Percentiles rank a stretch among this genome's conserved stretches.
phyloP scores from a whole-genome alignment of 345 rosid species.

The Linum trigynum region DNA sequence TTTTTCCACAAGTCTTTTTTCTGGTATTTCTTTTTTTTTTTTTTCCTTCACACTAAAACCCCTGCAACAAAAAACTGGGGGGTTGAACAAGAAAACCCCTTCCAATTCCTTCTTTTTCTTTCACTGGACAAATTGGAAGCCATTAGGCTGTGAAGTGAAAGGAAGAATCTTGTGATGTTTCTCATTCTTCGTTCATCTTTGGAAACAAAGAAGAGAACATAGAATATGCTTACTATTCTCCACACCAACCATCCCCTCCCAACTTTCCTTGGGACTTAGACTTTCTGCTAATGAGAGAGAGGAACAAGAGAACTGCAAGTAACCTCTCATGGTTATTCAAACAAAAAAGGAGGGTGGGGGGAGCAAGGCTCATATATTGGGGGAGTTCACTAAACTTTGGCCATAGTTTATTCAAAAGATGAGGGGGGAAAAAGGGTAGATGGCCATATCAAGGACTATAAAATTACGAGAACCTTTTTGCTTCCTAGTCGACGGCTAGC shows the following conservation, averaged over 20 bases:
- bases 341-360: conserved; percentile 20
- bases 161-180: conserved; percentile 17
- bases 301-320: conserved; percentile 21
- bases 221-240: conserved; percentile 19
- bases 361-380: conserved; percentile 14
- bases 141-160: conserved; percentile 16
- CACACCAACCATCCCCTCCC: not conserved
- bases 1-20: conserved; percentile 14
- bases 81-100: conserved; percentile 23
- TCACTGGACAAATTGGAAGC: conserved; percentile 20
- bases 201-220: conserved; percentile 20
- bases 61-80: conserved; percentile 20
- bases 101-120: conserved; percentile 16
- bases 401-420: conserved; percentile 29
- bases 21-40: conserved; percentile 5
- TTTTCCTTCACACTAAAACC: conserved; percentile 29
- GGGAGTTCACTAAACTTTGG: conserved; percentile 24
- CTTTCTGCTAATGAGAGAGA: conserved; percentile 13
- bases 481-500: conserved; percentile 26
- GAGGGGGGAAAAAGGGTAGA: conserved; percentile 12
- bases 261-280: too few relatives aligned
- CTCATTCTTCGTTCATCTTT: conserved; percentile 9
- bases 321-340: conserved; percentile 28
- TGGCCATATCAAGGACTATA: conserved; percentile 18
- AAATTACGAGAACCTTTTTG: not conserved